Percentiles rank a stretch among this genome's conserved stretches.
Conservation (phyloP, 108 stramenopile species). For the Heterococcus sp. region DNA sequence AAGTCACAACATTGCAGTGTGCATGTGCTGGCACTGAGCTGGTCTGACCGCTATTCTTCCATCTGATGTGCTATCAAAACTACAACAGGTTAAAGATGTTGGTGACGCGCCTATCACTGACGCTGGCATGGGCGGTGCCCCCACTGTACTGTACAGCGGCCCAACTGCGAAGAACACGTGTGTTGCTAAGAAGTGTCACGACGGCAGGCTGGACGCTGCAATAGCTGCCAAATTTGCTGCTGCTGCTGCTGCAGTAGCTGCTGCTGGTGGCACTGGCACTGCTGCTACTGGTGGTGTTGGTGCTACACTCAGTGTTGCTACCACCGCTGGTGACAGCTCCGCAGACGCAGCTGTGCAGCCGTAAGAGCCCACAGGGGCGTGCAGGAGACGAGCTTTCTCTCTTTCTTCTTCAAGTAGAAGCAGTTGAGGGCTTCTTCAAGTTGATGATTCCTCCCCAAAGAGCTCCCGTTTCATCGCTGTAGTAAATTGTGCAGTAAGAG, state of each 20-base stretch:
- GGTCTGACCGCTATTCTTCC: no score
- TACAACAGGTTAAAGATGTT: not conserved
- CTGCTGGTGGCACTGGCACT: not conserved
- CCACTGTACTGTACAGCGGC: not conserved
- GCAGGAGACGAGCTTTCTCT: not conserved
- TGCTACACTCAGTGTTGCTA: not conserved
- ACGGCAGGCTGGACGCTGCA: not conserved
- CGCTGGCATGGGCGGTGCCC: not conserved
- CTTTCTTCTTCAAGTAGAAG: not conserved
- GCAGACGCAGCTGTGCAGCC: not conserved
- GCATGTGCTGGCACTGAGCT: no score
- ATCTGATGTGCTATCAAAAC: no score
- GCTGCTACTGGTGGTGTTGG: not conserved
- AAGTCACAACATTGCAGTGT: no score
- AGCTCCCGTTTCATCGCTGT: no score
- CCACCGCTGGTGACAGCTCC: not conserved
- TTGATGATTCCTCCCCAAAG: no score
- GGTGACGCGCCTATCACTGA: not conserved
- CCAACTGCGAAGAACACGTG: no score
- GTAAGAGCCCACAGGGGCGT: not conserved
- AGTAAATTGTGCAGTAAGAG: no score
- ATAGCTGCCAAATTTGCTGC: not conserved
- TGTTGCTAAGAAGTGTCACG: not conserved
- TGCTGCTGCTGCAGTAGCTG: not conserved
- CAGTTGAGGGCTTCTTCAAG: no score